Evolutionary conservation across 2,329 filamentous ascomycete genomes (phyloP).

Genomic region (Fusarium bactridioides): DNA sequence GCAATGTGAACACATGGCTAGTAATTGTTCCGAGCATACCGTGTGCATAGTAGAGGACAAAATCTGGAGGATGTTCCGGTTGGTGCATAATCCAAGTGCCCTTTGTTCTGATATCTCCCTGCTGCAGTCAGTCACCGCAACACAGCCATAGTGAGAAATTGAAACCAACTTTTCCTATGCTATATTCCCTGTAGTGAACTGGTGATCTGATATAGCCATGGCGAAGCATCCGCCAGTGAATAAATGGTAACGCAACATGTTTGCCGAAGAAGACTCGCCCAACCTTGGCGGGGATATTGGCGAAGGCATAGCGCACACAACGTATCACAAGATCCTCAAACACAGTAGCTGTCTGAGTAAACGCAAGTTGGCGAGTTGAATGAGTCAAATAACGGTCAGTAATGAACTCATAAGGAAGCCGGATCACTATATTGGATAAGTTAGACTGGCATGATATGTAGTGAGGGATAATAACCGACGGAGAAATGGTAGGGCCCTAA

Average conservation of each 20-base stretch:
- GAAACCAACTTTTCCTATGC: conserved; percentile 41
- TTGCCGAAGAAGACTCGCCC: conserved; percentile 82
- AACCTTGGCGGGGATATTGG: conserved; percentile 71
- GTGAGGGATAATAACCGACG: conserved; percentile 53
- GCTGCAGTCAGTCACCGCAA: background rate
- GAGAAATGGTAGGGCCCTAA: conserved; percentile 74
- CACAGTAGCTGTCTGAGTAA: conserved; percentile 72
- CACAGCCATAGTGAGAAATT: background rate
- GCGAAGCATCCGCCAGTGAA: conserved; percentile 77
- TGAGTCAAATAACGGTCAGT: conserved; percentile 45
- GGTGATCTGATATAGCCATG: conserved; percentile 72
- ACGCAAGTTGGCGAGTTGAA: conserved; percentile 57
- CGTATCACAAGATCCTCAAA: conserved; percentile 82
- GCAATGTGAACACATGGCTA: background rate
- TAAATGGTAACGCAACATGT: conserved; percentile 74
- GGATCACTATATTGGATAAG: conserved; percentile 39
- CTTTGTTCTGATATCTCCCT: conserved; percentile 54
- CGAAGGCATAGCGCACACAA: conserved; percentile 81
- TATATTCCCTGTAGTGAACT: conserved; percentile 67
- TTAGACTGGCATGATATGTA: background rate
- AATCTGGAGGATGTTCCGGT: conserved; percentile 68
- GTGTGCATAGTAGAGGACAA: conserved; percentile 85
- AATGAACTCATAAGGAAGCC: conserved; percentile 43
- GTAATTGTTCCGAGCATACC: conserved; percentile 56
- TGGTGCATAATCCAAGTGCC: conserved; percentile 77